Conservation (phyloP, 768 basidiomycete genomes). For the Leucogyrophana mollusca region DNA sequence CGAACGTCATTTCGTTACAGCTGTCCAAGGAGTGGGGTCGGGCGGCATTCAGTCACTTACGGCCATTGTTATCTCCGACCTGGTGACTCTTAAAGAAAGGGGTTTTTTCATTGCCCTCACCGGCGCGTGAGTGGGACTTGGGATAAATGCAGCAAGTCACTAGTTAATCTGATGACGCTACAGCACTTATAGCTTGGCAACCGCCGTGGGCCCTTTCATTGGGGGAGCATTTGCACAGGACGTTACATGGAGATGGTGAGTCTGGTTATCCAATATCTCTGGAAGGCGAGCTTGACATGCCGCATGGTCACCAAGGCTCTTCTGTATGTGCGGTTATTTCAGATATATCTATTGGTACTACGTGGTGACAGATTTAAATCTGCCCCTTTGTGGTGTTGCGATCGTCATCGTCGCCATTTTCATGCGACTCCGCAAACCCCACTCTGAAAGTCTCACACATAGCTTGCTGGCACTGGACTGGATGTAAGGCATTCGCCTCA, state of each 20-base stretch:
- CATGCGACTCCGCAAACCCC: conserved; percentile 32
- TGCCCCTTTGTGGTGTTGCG: conserved; percentile 32
- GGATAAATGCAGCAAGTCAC: background rate
- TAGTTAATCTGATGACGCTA: background rate
- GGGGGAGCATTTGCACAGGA: conserved; percentile 33
- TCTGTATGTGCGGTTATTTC: background rate
- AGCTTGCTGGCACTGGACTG: conserved; percentile 36
- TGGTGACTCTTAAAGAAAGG: conserved; percentile 41
- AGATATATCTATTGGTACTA: background rate
- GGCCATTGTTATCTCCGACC: conserved; percentile 41
- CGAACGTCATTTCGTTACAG: conserved; percentile 9
- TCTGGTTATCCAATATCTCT: too few species aligned
- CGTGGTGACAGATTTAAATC: conserved; percentile 33
- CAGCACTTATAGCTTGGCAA: conserved; percentile 33
- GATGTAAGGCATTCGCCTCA: conserved; percentile 24
- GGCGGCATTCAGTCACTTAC: conserved; percentile 35
- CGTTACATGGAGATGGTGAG: conserved; percentile 42
- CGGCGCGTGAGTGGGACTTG: conserved; percentile 13
- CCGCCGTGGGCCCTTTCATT: conserved; percentile 31
- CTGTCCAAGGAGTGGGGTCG: conserved; percentile 34
- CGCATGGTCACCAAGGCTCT: background rate
- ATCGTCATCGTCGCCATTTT: conserved; percentile 16
- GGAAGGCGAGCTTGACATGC: too few species aligned
- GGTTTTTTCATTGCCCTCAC: conserved; percentile 33
- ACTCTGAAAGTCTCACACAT: conserved; percentile 25